Evolutionary conservation across 257 asterid genomes (phyloP).

Genomic region (Ocimum tenuiflorum): DNA sequence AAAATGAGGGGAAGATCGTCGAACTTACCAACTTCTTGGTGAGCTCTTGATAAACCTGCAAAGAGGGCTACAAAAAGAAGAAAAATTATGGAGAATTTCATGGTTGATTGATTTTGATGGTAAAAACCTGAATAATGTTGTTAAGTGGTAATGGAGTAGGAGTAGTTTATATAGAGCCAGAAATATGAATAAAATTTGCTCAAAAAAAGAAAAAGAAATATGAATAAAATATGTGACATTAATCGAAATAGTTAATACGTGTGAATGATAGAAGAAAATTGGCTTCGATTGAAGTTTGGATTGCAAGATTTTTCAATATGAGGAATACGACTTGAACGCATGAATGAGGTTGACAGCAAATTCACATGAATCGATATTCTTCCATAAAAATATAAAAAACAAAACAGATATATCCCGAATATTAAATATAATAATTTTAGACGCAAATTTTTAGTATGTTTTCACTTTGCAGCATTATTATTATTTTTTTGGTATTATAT

Average conservation of each 20-base stretch:
- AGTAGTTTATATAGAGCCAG: not conserved
- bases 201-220: too few relatives aligned
- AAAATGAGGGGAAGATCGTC: too few relatives aligned
- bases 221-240: not conserved
- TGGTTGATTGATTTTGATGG: not conserved
- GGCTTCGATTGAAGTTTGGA: not conserved
- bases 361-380: too few relatives aligned
- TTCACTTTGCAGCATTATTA: too few relatives aligned
- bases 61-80: slow-evolving; percentile 16
- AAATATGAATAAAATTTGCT: too few relatives aligned
- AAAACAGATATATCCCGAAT: too few relatives aligned
- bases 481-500: too few relatives aligned
- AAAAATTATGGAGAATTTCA: slow-evolving; percentile 8
- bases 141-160: not conserved
- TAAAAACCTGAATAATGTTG: not conserved
- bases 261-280: slow-evolving; percentile 5
- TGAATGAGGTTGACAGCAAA: too few relatives aligned
- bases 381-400: too few relatives aligned
- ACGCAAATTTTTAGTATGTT: too few relatives aligned
- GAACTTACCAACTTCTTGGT: slow-evolving; percentile 51
- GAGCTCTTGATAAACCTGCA: slow-evolving; percentile 27
- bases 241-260: not conserved
- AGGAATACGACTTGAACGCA: too few relatives aligned
- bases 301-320: not conserved
- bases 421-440: too few relatives aligned